These are phyloP conservation scores for Millerozyma miso DNA, from an alignment of 805 yeast genomes.

Conservation along the genomic window DNA sequence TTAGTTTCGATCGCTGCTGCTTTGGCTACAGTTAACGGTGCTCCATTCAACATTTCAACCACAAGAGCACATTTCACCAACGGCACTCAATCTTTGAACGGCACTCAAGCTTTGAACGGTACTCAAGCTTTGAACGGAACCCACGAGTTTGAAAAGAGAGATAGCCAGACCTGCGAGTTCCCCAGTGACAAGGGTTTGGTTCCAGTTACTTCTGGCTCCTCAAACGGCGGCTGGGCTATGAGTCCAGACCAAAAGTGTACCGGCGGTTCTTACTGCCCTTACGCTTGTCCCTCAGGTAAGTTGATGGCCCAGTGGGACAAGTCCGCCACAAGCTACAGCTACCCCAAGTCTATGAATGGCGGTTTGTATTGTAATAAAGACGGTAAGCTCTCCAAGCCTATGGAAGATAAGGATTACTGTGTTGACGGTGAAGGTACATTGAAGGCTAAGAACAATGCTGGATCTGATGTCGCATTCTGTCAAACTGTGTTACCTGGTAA, in stretches of 20 bases:
- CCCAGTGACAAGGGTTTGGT: constrained; percentile 69
- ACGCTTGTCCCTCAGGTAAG: constrained; percentile 87
- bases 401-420: constrained; percentile 57
- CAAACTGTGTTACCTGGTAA: constrained; percentile 93
- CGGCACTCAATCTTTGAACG: not conserved
- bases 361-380: constrained; percentile 73
- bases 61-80: not conserved
- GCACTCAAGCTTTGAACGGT: not conserved
- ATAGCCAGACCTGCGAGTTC: constrained; percentile 52
- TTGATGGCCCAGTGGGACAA: constrained; percentile 90
- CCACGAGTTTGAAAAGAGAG: constrained; percentile 18
- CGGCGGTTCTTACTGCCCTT: constrained; percentile 82
- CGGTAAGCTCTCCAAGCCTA: constrained; percentile 65
- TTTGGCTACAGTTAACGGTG: constrained; percentile 16
- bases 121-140: not conserved
- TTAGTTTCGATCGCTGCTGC: constrained; percentile 8
- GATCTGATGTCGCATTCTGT: constrained; percentile 68
- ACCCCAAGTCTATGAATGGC: constrained; percentile 78
- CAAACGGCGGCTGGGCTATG: constrained; percentile 86
- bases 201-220: constrained; percentile 52
- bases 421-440: constrained; percentile 75
- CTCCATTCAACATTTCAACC: constrained; percentile 9
- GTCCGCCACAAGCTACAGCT: constrained; percentile 61
- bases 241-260: constrained; percentile 68
- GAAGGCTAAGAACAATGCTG: constrained; percentile 52